These are phyloP conservation scores for Hyphodiscus sp. DNA, from an alignment of 2,329 filamentous ascomycete species.

Conservation along the genomic window DNA sequence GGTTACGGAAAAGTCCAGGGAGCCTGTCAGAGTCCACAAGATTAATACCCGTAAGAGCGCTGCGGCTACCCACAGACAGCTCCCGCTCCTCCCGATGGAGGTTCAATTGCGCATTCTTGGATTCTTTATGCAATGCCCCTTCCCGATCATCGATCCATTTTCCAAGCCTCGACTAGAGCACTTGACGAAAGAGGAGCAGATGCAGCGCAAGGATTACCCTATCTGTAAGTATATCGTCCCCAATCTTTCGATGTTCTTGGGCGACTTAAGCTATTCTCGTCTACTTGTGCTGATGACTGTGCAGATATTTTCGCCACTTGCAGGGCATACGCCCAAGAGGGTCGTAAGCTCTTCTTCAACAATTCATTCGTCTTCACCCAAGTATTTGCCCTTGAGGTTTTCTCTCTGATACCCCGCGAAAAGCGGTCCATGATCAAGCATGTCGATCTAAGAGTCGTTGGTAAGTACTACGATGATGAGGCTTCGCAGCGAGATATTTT, in stretches of 20 bases:
- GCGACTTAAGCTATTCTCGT: not conserved
- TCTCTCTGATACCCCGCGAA: constrained; percentile 38
- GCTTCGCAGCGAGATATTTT: constrained; percentile 9
- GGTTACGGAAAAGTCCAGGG: not conserved
- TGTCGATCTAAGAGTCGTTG: constrained; percentile 47
- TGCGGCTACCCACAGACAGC: constrained; percentile 4
- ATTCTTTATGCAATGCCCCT: constrained; percentile 42
- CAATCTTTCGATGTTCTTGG: not conserved
- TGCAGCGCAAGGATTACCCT: constrained; percentile 27
- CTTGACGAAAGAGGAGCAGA: constrained; percentile 38
- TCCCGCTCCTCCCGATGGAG: constrained; percentile 45
- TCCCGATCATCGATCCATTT: constrained; percentile 49
- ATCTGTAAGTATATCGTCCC: not conserved
- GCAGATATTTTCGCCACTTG: constrained; percentile 48
- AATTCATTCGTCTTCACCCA: constrained; percentile 51
- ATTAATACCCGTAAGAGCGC: not conserved
- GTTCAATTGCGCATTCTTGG: constrained; percentile 46
- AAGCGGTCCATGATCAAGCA: constrained; percentile 40
- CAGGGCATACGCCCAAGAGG: constrained; percentile 43
- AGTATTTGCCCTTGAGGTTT: constrained; percentile 42
- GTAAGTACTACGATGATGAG: constrained; percentile 49
- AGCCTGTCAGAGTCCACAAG: not conserved
- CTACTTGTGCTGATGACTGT: constrained; percentile 34
- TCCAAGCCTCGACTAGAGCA: constrained; percentile 38
- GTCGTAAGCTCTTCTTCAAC: constrained; percentile 44